Percentiles rank a stretch among this genome's conserved stretches.
Evolutionary conservation across 108 stramenopile genomes (phyloP).

Genomic region (Skeletonema potamos): DNA sequence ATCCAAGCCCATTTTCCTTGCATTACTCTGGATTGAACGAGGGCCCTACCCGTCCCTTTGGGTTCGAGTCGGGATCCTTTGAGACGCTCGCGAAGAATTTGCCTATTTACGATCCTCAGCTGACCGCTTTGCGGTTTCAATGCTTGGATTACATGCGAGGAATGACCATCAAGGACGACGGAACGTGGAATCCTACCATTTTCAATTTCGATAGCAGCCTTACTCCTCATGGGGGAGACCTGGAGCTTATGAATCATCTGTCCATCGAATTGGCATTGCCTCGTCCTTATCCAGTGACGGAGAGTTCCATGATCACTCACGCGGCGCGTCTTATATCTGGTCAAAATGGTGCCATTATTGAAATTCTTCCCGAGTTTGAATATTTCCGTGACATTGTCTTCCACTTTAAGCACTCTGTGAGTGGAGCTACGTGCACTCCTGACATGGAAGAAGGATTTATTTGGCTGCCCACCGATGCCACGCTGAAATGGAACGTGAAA

Average conservation of each 20-base stretch:
- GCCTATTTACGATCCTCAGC: slow-evolving; percentile 90
- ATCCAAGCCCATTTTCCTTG: slow-evolving; percentile 91
- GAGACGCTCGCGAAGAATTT: slow-evolving; percentile 92
- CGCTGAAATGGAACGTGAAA: slow-evolving; percentile 75
- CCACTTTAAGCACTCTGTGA: slow-evolving; percentile 92
- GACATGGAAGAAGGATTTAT: slow-evolving; percentile 61
- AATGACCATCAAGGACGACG: slow-evolving; percentile 66
- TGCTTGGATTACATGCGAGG: slow-evolving; percentile 96
- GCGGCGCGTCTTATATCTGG: slow-evolving; percentile 79
- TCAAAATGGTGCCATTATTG: slow-evolving; percentile 83
- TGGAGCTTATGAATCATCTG: slow-evolving; percentile 79
- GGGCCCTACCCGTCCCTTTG: slow-evolving; percentile 95
- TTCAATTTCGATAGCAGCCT: slow-evolving; percentile 87
- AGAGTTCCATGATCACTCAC: slow-evolving; percentile 64
- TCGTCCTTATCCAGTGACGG: slow-evolving; percentile 70
- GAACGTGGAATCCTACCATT: slow-evolving; percentile 74
- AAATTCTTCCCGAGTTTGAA: slow-evolving; percentile 96
- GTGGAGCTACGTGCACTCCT: slow-evolving; percentile 74
- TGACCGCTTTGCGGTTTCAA: slow-evolving; percentile 81
- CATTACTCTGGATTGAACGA: slow-evolving; percentile 96
- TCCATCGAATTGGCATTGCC: slow-evolving; percentile 80
- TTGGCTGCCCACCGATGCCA: slow-evolving; percentile 85
- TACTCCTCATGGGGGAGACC: slow-evolving; percentile 75
- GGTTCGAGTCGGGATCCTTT: slow-evolving; percentile 94
- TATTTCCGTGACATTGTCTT: slow-evolving; percentile 98